Conservation (phyloP, 495 filamentous ascomycete species). For the Lentithecium fluviatile region DNA sequence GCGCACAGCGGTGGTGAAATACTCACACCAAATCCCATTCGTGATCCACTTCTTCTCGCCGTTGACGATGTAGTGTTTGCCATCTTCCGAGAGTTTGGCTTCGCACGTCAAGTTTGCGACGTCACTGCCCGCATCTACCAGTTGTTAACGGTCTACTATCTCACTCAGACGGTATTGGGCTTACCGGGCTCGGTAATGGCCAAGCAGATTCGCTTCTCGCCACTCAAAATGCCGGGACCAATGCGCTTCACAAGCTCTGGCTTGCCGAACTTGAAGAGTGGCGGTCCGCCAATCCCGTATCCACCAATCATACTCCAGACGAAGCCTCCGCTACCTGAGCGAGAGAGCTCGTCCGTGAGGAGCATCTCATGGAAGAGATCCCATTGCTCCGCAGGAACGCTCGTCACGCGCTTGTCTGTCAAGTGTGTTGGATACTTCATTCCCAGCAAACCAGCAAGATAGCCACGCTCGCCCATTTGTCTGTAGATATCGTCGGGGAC, state of each 20-base stretch:
- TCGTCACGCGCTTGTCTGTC: constrained; percentile 66
- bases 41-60: constrained; percentile 99
- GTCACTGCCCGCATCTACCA: constrained; percentile 70
- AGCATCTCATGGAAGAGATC: constrained; percentile 97
- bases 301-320: constrained; percentile 98
- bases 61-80: constrained; percentile 99
- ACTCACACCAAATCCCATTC: constrained; percentile 94
- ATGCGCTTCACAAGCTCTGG: constrained; percentile 82
- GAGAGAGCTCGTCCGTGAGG: constrained; percentile 88
- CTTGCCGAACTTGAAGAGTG: constrained; percentile 88
- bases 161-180: background rate
- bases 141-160: constrained; percentile 12
- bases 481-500: constrained; percentile 89
- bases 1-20: constrained; percentile 95
- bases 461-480: constrained; percentile 89
- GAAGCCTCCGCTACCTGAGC: constrained; percentile 83
- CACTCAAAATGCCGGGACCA: constrained; percentile 77
- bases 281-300: constrained; percentile 90
- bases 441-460: constrained; percentile 86
- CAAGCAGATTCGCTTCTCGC: constrained; percentile 93
- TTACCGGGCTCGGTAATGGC: constrained; percentile 71
- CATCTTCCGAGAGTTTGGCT: constrained; percentile 87
- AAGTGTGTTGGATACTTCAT: constrained; percentile 74
- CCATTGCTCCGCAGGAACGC: constrained; percentile 85
- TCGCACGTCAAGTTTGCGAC: constrained; percentile 94